phyloP scores from a whole-genome alignment of 306 rosid species.

The Amphicarpaea edgeworthii region DNA sequence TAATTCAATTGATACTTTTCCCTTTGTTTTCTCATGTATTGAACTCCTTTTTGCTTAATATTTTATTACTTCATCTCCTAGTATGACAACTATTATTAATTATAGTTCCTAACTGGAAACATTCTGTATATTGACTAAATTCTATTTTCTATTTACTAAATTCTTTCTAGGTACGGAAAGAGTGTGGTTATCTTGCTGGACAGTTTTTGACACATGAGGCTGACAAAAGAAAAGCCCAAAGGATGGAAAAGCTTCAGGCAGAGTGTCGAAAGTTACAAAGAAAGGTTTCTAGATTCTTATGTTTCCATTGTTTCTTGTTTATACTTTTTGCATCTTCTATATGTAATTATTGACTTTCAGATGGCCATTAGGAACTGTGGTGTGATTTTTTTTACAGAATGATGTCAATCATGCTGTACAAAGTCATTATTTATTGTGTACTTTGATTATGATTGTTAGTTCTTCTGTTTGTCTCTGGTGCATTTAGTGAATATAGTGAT shows the following conservation, averaged over 20 bases:
- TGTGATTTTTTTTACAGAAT: no score
- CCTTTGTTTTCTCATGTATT: neutral
- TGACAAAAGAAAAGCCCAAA: slow-evolving; percentile 60
- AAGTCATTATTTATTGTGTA: no score
- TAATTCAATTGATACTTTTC: neutral
- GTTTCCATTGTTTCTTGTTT: slow-evolving; percentile 29
- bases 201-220: slow-evolving; percentile 56
- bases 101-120: neutral
- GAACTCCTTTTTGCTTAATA: neutral
- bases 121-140: neutral
- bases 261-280: slow-evolving; percentile 59
- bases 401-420: no score
- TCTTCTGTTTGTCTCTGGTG: neutral
- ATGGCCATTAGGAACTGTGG: neutral
- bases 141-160: slow-evolving; percentile 15
- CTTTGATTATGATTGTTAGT: neutral
- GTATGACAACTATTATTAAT: neutral
- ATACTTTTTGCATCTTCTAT: slow-evolving; percentile 14
- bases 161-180: slow-evolving; percentile 73
- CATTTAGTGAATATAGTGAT: no score
- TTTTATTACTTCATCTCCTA: neutral
- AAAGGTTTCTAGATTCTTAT: slow-evolving; percentile 61
- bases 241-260: slow-evolving; percentile 59
- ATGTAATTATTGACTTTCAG: neutral
- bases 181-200: slow-evolving; percentile 77